phyloP scores from a whole-genome alignment of 306 rosid genomes.

The Mucuna pruriens region DNA sequence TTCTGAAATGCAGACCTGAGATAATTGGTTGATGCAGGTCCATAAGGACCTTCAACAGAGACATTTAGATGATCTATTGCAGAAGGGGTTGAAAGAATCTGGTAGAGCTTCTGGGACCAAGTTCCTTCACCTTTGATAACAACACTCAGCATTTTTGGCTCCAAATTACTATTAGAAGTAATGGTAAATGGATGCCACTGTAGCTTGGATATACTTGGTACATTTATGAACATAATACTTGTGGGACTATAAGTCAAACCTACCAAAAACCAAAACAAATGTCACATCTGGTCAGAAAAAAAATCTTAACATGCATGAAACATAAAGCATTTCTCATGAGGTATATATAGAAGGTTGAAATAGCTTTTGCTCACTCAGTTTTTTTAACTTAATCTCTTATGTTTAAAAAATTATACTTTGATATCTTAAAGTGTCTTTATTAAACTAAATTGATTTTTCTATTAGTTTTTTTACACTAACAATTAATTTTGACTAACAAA shows the following conservation, averaged over 20 bases:
- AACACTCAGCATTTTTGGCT: constrained; percentile 57
- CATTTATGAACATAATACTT: constrained; percentile 64
- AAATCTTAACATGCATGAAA: background rate
- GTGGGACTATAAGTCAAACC: constrained; percentile 68
- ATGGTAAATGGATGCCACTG: constrained; percentile 88
- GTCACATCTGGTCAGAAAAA: background rate
- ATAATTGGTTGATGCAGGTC: constrained; percentile 58
- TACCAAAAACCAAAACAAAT: background rate
- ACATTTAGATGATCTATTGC: constrained; percentile 48
- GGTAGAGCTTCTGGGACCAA: constrained; percentile 69
- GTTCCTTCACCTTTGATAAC: constrained; percentile 67
- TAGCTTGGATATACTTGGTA: constrained; percentile 70
- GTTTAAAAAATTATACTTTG: too few species aligned
- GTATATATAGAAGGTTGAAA: background rate
- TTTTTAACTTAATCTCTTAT: too few species aligned
- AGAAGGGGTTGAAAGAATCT: constrained; percentile 55
- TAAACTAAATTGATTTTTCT: too few species aligned
- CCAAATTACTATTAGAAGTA: constrained; percentile 67
- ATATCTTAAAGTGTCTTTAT: too few species aligned
- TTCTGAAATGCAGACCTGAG: constrained; percentile 48
- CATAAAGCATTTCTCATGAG: background rate
- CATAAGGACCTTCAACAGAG: constrained; percentile 83
- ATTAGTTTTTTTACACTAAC: too few species aligned
- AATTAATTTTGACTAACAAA: too few species aligned
- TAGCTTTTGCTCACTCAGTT: too few species aligned